These are phyloP conservation scores for Alternaria brassicicola DNA, from an alignment of 2,329 filamentous ascomycete species.

Conservation along the genomic window DNA sequence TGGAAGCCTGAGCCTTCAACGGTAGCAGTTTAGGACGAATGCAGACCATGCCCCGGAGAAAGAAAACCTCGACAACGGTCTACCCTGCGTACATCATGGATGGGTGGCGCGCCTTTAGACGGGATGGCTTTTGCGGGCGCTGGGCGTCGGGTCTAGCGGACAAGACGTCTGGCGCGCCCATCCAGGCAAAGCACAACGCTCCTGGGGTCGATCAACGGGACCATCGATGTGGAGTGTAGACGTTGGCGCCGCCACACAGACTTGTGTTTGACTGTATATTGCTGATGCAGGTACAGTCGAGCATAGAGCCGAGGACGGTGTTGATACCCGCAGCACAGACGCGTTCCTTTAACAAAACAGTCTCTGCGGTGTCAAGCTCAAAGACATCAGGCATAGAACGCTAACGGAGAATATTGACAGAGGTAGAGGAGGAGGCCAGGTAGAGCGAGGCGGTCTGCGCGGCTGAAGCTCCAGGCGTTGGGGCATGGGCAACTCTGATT, in stretches of 20 bases:
- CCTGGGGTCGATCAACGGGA: slow-evolving; percentile 37
- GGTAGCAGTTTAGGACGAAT: slow-evolving; percentile 23
- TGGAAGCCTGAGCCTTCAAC: slow-evolving; percentile 9
- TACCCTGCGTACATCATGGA: slow-evolving; percentile 37
- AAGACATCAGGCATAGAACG: slow-evolving; percentile 9
- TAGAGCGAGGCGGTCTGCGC: slow-evolving; percentile 15
- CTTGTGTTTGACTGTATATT: slow-evolving; percentile 26
- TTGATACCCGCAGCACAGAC: slow-evolving; percentile 4
- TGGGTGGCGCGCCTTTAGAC: slow-evolving; percentile 39
- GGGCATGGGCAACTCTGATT: slow-evolving; percentile 9
- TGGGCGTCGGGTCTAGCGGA: slow-evolving; percentile 40
- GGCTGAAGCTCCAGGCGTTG: slow-evolving; percentile 9
- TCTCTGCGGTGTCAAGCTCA: slow-evolving; percentile 16
- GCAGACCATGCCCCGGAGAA: slow-evolving; percentile 12
- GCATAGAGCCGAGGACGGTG: slow-evolving; percentile 7
- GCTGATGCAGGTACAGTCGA: slow-evolving; percentile 43
- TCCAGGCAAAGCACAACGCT: slow-evolving; percentile 37
- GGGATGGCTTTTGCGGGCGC: slow-evolving; percentile 45
- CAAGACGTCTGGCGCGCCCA: slow-evolving; percentile 35
- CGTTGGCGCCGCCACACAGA: slow-evolving; percentile 39
- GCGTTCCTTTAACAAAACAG: slow-evolving; percentile 14
- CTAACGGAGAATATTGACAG: slow-evolving; percentile 13
- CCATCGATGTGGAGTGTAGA: slow-evolving; percentile 30
- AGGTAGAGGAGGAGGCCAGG: slow-evolving; percentile 12
- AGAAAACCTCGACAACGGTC: slow-evolving; percentile 20